Base-by-base conservation (phyloP, 371 early-diverging fungal genomes). In the Saksenaea vasiformis region DNA sequence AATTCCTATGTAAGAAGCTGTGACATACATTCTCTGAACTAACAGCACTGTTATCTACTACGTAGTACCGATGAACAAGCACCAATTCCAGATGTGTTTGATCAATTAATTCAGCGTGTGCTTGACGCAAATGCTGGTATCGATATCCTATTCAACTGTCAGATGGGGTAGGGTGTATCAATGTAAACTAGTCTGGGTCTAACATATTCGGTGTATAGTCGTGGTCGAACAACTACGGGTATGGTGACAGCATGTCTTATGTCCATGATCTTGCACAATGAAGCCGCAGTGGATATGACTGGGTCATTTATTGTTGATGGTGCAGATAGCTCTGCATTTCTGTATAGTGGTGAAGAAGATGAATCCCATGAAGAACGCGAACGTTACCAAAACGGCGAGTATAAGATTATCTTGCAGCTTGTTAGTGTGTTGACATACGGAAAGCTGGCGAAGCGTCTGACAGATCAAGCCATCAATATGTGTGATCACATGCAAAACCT, bases 401-500 rank as follows among this genome's bases (percentile, higher is more conserved):
- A 89, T 72, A 74, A 79, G 60, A 70, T 91, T 15, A 82, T 93
- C 39, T 69, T 88, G 13, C 89, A 87, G 55, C 77, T 93, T 22
- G 68, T 93, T 28, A 80, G 86, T 34, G 90, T 90, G 0, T 74
- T 93, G 13, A 78, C 80, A 3, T 78, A 79, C 62, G 92, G 91
- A 17, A 84, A 88, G 62, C 66, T 88, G 22, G 87, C 90, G 17
- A 93, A 92, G 67, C 77, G 78, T 27, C 58, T 91, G 17, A 85
- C 90, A n/a, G 93, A 93, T 60, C 68, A 70, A 35, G 88, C 88
- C 14, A 87, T 93, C 68, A 87, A 91, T 69, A 71, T 79, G 53
- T 91, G 89, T 64, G 85, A 87, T 41, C 91, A 91, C 74, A 86
- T 93, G 79, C 91, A 93, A 69, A 92, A 93, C 62, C 62, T 93